These are phyloP conservation scores for Penicillium sp. DNA, from an alignment of 2,329 filamentous ascomycete genomes.

Conservation along the genomic window DNA sequence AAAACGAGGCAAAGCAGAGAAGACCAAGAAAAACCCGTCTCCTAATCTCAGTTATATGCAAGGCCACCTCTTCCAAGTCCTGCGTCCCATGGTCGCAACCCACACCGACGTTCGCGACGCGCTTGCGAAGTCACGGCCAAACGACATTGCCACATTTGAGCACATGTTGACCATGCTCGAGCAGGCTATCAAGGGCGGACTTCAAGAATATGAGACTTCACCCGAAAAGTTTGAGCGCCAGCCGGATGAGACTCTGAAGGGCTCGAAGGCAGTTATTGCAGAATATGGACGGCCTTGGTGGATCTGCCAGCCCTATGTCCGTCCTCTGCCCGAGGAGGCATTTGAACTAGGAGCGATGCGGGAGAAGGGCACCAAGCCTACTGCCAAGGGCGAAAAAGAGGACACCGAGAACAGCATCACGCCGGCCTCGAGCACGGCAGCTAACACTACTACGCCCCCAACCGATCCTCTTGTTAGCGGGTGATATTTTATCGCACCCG, in stretches of 20 bases:
- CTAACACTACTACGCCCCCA: constrained; percentile 23
- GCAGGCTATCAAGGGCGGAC: constrained; percentile 68
- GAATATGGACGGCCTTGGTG: constrained; percentile 83
- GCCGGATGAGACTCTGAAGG: constrained; percentile 36
- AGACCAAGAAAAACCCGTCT: constrained; percentile 50
- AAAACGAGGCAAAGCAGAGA: constrained; percentile 38
- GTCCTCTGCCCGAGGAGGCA: constrained; percentile 85
- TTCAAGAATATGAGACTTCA: constrained; percentile 64
- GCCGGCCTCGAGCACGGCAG: constrained; percentile 12
- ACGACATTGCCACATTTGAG: constrained; percentile 77
- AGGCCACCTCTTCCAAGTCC: constrained; percentile 87
- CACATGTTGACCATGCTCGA: constrained; percentile 75
- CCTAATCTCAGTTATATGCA: constrained; percentile 80
- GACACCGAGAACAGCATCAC: constrained; percentile 15
- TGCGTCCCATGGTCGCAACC: constrained; percentile 75
- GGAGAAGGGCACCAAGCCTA: constrained; percentile 65
- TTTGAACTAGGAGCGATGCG: constrained; percentile 76
- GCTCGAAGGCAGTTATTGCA: constrained; percentile 63
- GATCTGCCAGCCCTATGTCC: constrained; percentile 84
- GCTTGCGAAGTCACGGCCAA: constrained; percentile 68
- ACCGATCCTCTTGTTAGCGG: constrained; percentile 35
- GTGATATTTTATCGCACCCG: constrained; percentile 4
- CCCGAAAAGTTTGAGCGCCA: constrained; percentile 42
- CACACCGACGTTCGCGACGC: constrained; percentile 84
- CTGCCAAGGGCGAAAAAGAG: constrained; percentile 14